Evolutionary conservation across 495 filamentous ascomycete genomes (phyloP).

Genomic region (Penicillium flavigenum): DNA sequence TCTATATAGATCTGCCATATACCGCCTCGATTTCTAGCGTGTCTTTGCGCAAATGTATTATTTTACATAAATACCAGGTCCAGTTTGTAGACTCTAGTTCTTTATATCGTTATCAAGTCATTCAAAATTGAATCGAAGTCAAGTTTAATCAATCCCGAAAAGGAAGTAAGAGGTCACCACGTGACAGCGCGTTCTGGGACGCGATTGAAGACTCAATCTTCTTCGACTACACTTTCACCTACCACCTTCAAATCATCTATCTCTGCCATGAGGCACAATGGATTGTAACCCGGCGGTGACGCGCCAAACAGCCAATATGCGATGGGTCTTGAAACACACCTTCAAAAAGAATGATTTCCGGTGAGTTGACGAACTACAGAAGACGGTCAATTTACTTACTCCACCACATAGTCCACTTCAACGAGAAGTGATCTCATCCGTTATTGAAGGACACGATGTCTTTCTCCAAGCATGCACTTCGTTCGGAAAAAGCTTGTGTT

Average conservation of each 20-base stretch:
- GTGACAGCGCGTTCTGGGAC: constrained; percentile 16
- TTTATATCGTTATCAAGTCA: background rate
- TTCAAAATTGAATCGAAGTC: background rate
- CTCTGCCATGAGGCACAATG: constrained; percentile 5
- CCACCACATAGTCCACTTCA: constrained; percentile 66
- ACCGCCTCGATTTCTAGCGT: constrained; percentile 24
- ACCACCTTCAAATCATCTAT: background rate
- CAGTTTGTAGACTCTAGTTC: background rate
- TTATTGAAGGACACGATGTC: constrained; percentile 82
- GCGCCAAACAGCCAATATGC: constrained; percentile 61
- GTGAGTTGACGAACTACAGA: constrained; percentile 40
- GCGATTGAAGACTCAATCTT: background rate
- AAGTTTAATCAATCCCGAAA: constrained; percentile 6
- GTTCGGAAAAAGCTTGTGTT: constrained; percentile 93
- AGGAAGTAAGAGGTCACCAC: constrained; percentile 10
- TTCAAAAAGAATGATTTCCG: constrained; percentile 76
- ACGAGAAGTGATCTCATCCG: constrained; percentile 79
- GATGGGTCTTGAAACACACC: constrained; percentile 79
- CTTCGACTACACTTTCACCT: background rate
- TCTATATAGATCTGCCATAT: constrained; percentile 31
- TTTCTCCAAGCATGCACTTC: constrained; percentile 96
- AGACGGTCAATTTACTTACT: constrained; percentile 15
- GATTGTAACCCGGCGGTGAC: background rate
- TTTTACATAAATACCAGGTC: background rate
- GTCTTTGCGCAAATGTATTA: constrained; percentile 11